phyloP scores from a whole-genome alignment of 2,329 filamentous ascomycete species.

The Xylariaceae sp. region DNA sequence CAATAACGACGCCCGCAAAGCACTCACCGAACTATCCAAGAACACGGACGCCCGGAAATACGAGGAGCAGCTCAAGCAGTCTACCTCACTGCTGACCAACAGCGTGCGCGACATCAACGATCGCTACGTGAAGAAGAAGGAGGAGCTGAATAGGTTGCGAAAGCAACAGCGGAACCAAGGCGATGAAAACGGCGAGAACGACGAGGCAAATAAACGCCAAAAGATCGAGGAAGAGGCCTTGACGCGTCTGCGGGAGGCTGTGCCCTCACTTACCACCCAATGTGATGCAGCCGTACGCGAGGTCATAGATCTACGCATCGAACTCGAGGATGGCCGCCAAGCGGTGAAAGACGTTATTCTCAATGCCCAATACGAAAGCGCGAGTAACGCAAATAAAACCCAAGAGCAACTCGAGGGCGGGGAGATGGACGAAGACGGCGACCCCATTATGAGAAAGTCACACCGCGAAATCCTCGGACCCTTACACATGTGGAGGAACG shows the following conservation, averaged over 20 bases:
- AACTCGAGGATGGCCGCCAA: conserved; percentile 43
- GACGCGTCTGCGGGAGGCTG: conserved; percentile 35
- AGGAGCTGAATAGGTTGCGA: conserved; percentile 31
- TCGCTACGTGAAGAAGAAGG: conserved; percentile 33
- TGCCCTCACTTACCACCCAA: conserved; percentile 39
- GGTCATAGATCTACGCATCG: conserved; percentile 45
- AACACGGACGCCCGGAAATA: conserved; percentile 39
- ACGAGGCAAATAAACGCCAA: conserved; percentile 33
- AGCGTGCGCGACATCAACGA: conserved; percentile 48
- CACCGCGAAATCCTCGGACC: conserved; percentile 29
- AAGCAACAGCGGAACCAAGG: conserved; percentile 17
- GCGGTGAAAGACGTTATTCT: conserved; percentile 36
- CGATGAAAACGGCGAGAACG: conserved; percentile 29
- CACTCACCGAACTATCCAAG: conserved; percentile 40
- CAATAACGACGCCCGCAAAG: conserved; percentile 34
- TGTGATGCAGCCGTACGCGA: conserved; percentile 44
- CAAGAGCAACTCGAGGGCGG: conserved; percentile 20
- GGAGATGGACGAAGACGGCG: conserved; percentile 26
- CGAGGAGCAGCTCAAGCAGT: conserved; percentile 42
- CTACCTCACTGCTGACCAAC: conserved; percentile 39
- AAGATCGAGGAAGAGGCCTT: conserved; percentile 36
- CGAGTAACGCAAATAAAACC: conserved; percentile 13
- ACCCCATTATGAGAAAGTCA: conserved; percentile 25
- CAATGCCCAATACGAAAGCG: conserved; percentile 26
- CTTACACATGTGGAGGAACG: conserved; percentile 33